Conservation (phyloP, 148 eudicot species). For the Amaranthus hypochondriacus region DNA sequence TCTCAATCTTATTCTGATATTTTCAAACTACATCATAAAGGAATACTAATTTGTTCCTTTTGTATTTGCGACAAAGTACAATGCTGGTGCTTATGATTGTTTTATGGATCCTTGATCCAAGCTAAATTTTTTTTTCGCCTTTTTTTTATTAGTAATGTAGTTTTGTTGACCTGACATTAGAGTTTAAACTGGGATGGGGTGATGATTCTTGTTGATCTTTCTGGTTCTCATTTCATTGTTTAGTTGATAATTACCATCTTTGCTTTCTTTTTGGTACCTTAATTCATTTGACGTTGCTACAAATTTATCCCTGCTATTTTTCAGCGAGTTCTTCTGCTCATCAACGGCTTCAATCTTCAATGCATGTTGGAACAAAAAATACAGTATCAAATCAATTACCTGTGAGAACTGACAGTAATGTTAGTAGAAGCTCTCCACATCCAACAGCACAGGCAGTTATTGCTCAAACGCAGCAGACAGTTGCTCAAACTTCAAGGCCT, state of each 20-base stretch:
- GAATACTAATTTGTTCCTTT: too few relatives aligned
- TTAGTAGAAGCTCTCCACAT: conserved; percentile 33
- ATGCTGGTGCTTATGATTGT: too few relatives aligned
- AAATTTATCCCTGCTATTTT: conserved; percentile 9
- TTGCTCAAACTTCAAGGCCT: conserved; percentile 38
- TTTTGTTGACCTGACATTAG: too few relatives aligned
- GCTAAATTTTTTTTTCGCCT: too few relatives aligned
- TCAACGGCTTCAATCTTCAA: conserved; percentile 47
- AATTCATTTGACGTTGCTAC: background rate
- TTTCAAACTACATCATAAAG: too few relatives aligned
- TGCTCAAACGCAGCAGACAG: conserved; percentile 22
- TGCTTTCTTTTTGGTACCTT: background rate
- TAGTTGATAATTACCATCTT: background rate
- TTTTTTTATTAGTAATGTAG: too few relatives aligned
- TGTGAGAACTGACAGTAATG: conserved; percentile 38
- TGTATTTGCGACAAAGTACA: too few relatives aligned
- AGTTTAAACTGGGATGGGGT: too few relatives aligned
- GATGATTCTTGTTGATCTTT: too few relatives aligned
- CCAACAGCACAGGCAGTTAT: conserved; percentile 31
- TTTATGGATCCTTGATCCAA: too few relatives aligned
- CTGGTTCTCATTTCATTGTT: too few relatives aligned
- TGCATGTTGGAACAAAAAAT: conserved; percentile 36
- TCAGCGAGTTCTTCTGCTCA: conserved; percentile 45
- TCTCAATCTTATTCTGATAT: too few relatives aligned
- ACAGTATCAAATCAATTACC: conserved; percentile 37